Evolutionary conservation across 2,329 filamentous ascomycete genomes (phyloP), one percentile per base, ranked within the genome.

Genomic region (Plenodomus tracheiphilus): DNA sequence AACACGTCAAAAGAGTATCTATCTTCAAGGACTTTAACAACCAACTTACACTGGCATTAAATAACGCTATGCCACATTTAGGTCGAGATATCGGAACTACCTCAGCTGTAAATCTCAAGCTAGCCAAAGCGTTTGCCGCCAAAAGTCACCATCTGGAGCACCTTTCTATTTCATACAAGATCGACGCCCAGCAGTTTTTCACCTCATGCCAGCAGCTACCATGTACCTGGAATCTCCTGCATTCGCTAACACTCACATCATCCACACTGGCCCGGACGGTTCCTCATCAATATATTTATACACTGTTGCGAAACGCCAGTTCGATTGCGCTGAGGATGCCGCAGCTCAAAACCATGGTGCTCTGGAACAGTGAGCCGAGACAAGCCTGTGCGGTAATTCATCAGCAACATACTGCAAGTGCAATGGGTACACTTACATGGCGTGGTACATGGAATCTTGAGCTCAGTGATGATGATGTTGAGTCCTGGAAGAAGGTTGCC

Each of bases 121-220:
- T 58, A 46, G 47, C 55, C 53, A 46, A 49, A 58, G 50, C 49
- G 40, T 54, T 58, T 51, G 47, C 50, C 47, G 47, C 53, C 53
- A 56, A 56, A 54, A 58, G 53, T 48, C 47, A 54, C 35, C 49
- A 54, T 48, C 47, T 58, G 45, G 55, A 58, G 43, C 49, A 49
- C 50, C 53, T 58, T 52, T 58, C 45, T 50, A 56, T 58, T 46
- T 56, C 55, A 54, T 52, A 58, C 55, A 58, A 56, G 49, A 58
- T 58, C 53, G 55, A 58, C 53, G 55, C 55, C 55, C 53, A 56
- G 47, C 49, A 52, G 50, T 51, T 56, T 46, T 56, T 58, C 50
- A 54, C 47, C 49, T 56, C 53, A 54, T 58, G 55, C 49, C 53
- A 56, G 49, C 53, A 56, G 53, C 44, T 56, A 53, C 53, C 55